phyloP scores from a whole-genome alignment of 345 rosid species.

The Kernera saxatilis region DNA sequence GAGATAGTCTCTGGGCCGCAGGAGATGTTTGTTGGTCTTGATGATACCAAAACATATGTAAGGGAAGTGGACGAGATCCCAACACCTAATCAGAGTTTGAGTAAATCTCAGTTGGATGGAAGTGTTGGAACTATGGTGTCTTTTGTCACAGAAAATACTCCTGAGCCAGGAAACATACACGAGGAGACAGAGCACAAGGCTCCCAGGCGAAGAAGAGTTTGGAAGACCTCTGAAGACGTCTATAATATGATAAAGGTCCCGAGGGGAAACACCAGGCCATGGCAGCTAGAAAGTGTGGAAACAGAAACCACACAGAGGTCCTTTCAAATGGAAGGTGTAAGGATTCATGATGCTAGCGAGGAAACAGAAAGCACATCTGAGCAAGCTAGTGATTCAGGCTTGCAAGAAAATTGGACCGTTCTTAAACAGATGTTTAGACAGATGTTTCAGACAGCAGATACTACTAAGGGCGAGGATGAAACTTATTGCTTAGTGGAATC shows the following conservation, averaged over 20 bases:
- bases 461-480: constrained; percentile 34
- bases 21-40: constrained; percentile 22
- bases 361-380: constrained; percentile 28
- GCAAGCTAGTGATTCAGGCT: constrained; percentile 33
- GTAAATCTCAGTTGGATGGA: constrained; percentile 2
- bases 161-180: constrained; percentile 6
- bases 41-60: constrained; percentile 26
- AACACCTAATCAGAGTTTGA: constrained; percentile 29
- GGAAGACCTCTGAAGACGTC: constrained; percentile 35
- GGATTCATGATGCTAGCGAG: constrained; percentile 13
- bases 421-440: constrained; percentile 35
- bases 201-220: constrained; percentile 35
- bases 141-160: constrained; percentile 4
- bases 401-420: constrained; percentile 34
- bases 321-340: constrained; percentile 15
- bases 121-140: constrained; percentile 27
- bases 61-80: constrained; percentile 31
- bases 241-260: constrained; percentile 26
- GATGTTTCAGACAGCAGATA: constrained; percentile 31
- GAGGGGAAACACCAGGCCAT: constrained; percentile 20
- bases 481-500: constrained; percentile 30
- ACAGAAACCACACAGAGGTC: constrained; percentile 19
- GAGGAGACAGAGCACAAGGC: constrained; percentile 22
- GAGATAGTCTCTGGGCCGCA: constrained; percentile 18
- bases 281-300: constrained; percentile 17